Evolutionary conservation across 306 rosid genomes (phyloP), one percentile per base, ranked within the genome.

Genomic region (Macrotyloma uniflorum): DNA sequence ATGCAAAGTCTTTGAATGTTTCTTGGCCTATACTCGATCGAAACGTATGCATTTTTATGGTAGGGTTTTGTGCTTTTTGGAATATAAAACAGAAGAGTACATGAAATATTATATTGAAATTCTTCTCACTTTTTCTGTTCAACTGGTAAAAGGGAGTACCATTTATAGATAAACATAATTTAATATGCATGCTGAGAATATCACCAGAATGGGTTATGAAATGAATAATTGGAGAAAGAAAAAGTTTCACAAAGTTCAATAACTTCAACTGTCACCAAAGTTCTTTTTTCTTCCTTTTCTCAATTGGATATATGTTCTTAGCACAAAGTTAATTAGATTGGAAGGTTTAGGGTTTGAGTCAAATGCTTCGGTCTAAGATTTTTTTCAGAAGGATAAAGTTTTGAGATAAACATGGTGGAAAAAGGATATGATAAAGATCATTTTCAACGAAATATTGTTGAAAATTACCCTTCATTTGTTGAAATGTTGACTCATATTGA

Each of bases 21-120:
- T 43, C 45, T 54, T 14, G 9, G 5, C 77, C 57, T 55, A 24
- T 75, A 33, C n/a, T 19, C 1, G 11, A 6, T 24, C 26, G 75
- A 62, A 80, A 69, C 61, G 72, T 82, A 81, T n/a, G 15, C 78
- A 43, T 32, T 51, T 36, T 40, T 46, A 65, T 54, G 68, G 61
- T 5, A 12, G 26, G 59, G 59, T 11, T 53, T 19, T 18, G 59
- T 23, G 20, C 38, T 61, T 72, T 72, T 53, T 51, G 24, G 51
- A 65, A 53, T 42, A 80, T 70, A 14, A 61, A 11, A 26, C 47
- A 49, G 5, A 23, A 16, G 33, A 40, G 14, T 14, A 15, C 12
- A 32, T 6, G 18, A 42, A 47, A 47, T 64, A 49, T 22, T 16
- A 23, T 15, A 14, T 59, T 23, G 3, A 47, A 79, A 16, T 23